A percentile compares a stretch with the other conserved stretches of the same genome.
These are phyloP conservation scores for Solanum hybrid DNA, from an alignment of 305 asterid species.

Conservation along the genomic window DNA sequence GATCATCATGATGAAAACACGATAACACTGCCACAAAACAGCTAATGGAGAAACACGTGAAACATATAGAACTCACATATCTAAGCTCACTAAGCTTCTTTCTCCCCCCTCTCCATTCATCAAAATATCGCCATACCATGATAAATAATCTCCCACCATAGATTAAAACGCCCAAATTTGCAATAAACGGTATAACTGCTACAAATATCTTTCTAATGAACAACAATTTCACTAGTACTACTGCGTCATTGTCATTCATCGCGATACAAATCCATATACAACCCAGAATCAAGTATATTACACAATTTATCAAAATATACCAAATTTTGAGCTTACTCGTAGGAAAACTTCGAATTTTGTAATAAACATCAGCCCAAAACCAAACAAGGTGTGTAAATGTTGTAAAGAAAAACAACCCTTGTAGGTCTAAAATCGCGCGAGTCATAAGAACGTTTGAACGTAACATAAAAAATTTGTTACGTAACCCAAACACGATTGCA, in stretches of 20 bases:
- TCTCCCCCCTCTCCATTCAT: slow-evolving; percentile 87
- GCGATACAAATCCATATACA: not conserved
- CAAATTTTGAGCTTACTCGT: slow-evolving; percentile 62
- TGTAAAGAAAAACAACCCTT: slow-evolving; percentile 81
- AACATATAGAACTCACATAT: slow-evolving; percentile 87
- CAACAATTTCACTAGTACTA: not conserved
- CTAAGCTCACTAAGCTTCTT: slow-evolving; percentile 92
- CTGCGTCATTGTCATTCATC: not conserved
- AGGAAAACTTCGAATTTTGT: slow-evolving; percentile 92
- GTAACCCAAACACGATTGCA: slow-evolving; percentile 73
- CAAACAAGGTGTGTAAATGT: slow-evolving; percentile 82
- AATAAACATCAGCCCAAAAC: slow-evolving; percentile 93
- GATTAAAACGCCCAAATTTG: not conserved
- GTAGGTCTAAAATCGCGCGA: slow-evolving; percentile 59
- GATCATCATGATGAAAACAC: not conserved
- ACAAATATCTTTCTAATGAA: not conserved
- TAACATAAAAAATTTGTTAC: slow-evolving; percentile 49
- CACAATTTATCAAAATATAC: slow-evolving; percentile 54
- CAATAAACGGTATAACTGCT: not conserved
- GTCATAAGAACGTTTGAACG: slow-evolving; percentile 61
- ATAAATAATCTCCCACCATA: slow-evolving; percentile 43
- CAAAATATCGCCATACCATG: slow-evolving; percentile 79
- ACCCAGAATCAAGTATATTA: slow-evolving; percentile 68
- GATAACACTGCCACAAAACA: slow-evolving; percentile 48
- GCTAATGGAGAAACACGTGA: slow-evolving; percentile 79